Evolutionary conservation across 192 early-diverging fungal genomes (phyloP).

Genomic region (Coemansia sp.): DNA sequence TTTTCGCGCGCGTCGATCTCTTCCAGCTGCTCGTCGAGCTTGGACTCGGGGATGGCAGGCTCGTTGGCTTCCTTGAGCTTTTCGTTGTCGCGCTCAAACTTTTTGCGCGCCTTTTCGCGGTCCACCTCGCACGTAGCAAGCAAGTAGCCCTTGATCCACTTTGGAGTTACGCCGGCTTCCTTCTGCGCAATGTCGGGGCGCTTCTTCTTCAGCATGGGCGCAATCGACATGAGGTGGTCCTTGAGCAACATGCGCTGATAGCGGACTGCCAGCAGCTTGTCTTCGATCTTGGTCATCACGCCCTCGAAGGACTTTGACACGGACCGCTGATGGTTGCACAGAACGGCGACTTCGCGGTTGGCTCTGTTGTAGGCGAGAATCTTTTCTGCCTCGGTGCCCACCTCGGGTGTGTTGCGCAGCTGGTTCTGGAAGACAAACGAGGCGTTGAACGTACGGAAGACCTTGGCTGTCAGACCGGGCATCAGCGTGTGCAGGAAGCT

Average conservation of each 20-base stretch:
- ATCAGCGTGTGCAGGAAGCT: slow-evolving; percentile 85
- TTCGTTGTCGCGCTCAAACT: slow-evolving; percentile 80
- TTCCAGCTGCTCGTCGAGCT: slow-evolving; percentile 53
- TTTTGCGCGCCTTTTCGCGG: slow-evolving; percentile 61
- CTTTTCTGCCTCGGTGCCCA: slow-evolving; percentile 77
- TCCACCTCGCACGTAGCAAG: slow-evolving; percentile 66
- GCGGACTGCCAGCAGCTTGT: slow-evolving; percentile 85
- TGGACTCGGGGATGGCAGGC: slow-evolving; percentile 51
- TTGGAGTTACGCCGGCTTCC: slow-evolving; percentile 76
- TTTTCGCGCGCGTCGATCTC: slow-evolving; percentile 46
- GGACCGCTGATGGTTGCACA: slow-evolving; percentile 96
- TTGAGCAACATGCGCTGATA: slow-evolving; percentile 79
- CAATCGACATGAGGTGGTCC: slow-evolving; percentile 66
- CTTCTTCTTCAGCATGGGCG: slow-evolving; percentile 78
- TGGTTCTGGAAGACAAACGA: slow-evolving; percentile 91
- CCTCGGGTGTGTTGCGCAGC: slow-evolving; percentile 64
- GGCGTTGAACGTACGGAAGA: slow-evolving; percentile 99
- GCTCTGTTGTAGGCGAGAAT: slow-evolving; percentile 91
- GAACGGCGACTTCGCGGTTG: slow-evolving; percentile 91
- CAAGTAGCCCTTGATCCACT: slow-evolving; percentile 71
- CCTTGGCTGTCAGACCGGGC: slow-evolving; percentile 93
- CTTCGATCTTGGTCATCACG: slow-evolving; percentile 76
- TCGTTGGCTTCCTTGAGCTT: slow-evolving; percentile 68
- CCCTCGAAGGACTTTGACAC: slow-evolving; percentile 76
- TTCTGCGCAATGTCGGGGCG: slow-evolving; percentile 60